Conservation (phyloP, 352 stramenopile species). For the Globisporangium polare region DNA sequence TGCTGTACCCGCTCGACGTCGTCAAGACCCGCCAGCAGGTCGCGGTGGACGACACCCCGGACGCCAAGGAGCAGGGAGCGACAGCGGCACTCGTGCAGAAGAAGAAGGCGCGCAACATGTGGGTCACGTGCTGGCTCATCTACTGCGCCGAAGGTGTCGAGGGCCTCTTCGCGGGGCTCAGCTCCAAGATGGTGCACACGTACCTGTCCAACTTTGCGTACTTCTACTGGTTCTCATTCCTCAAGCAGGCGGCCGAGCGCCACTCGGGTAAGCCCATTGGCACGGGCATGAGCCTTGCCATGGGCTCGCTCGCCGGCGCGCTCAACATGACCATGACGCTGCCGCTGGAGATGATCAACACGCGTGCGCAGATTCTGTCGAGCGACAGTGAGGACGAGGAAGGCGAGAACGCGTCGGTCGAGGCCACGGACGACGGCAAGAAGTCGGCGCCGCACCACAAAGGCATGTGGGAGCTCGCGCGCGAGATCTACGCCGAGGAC, state of each 20-base stretch:
- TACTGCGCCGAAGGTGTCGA: slow-evolving; percentile 60
- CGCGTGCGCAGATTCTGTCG: slow-evolving; percentile 66
- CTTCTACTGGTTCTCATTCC: slow-evolving; percentile 86
- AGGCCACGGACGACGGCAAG: background rate
- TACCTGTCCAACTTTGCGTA: slow-evolving; percentile 79
- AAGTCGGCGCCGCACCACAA: slow-evolving; percentile 18
- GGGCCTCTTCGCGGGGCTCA: slow-evolving; percentile 63
- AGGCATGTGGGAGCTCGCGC: slow-evolving; percentile 42
- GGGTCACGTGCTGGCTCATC: slow-evolving; percentile 57
- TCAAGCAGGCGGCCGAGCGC: slow-evolving; percentile 63
- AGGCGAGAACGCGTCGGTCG: slow-evolving; percentile 18
- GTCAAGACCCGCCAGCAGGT: slow-evolving; percentile 75
- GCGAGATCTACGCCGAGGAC: slow-evolving; percentile 69
- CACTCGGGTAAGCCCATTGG: slow-evolving; percentile 39
- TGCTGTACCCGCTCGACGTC: slow-evolving; percentile 74
- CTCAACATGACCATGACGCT: slow-evolving; percentile 88
- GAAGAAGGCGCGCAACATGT: slow-evolving; percentile 47
- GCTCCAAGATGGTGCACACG: slow-evolving; percentile 76
- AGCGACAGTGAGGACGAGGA: slow-evolving; percentile 41
- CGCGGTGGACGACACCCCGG: slow-evolving; percentile 31
- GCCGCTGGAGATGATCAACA: slow-evolving; percentile 86
- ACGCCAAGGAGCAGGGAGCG: slow-evolving; percentile 20
- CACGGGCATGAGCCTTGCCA: slow-evolving; percentile 67
- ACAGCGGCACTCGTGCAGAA: slow-evolving; percentile 23
- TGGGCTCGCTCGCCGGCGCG: slow-evolving; percentile 74